Conservation (phyloP, 2,329 filamentous ascomycete genomes). For the Coniella lustricola region DNA sequence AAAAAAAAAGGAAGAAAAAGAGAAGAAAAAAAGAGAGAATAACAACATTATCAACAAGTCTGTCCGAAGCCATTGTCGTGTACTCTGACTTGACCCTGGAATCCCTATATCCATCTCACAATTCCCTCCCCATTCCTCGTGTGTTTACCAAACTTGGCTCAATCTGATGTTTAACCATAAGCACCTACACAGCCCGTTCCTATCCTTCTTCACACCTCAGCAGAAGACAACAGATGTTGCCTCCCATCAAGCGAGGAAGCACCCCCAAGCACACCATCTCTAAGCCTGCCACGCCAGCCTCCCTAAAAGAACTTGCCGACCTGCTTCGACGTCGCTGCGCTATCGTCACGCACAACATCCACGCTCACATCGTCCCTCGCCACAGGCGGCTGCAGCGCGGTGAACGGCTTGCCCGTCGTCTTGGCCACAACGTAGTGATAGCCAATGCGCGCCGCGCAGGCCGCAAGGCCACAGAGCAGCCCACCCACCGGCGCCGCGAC, state of each 20-base stretch:
- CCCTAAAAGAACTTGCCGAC: conserved; percentile 50
- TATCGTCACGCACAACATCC: conserved; percentile 21
- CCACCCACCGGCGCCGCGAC: conserved; percentile 72
- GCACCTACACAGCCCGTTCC: too few relatives aligned
- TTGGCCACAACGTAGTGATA: conserved; percentile 53
- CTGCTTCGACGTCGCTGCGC: conserved; percentile 25
- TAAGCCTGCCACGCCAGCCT: neutral
- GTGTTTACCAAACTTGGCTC: too few relatives aligned
- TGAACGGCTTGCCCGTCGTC: conserved; percentile 53
- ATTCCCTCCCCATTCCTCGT: too few relatives aligned
- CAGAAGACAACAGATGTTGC: neutral
- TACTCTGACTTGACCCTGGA: too few relatives aligned
- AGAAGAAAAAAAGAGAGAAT: neutral
- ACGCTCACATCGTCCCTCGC: conserved; percentile 10
- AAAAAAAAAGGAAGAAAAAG: too few relatives aligned
- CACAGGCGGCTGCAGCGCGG: conserved; percentile 56
- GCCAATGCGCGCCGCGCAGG: conserved; percentile 51
- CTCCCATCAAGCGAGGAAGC: too few relatives aligned
- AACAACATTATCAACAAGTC: neutral
- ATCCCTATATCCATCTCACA: too few relatives aligned
- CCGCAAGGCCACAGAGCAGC: conserved; percentile 61
- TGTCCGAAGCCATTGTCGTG: too few relatives aligned
- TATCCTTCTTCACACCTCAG: too few relatives aligned
- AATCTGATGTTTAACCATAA: too few relatives aligned
- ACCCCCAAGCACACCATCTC: neutral